Evolutionary conservation across 2,329 filamentous ascomycete species (phyloP), one percentile per base, ranked within the genome.

Genomic region (Tolypocladium ovalisporum): DNA sequence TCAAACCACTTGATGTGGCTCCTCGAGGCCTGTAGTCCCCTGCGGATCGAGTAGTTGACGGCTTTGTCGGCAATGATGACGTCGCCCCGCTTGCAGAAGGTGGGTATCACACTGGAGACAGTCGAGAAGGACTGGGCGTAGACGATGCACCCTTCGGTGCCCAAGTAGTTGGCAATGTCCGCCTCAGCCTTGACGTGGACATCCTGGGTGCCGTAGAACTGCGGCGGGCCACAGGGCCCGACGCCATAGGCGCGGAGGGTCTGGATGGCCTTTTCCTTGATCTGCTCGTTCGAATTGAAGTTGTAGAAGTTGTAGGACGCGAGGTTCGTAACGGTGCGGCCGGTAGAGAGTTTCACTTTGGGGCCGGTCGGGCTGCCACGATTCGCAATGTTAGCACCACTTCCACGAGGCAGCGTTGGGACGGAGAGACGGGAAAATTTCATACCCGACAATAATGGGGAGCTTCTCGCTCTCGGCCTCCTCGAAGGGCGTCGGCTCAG

Each of bases 251-350:
- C 96, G 59, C 93, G 89, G 42, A 99, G 82, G 0, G 92, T 95
- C 71, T 93, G 87, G 61, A 99, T 91, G 1, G 93, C 94, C 72
- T 96, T 95, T 65, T 97, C 91, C 68, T 96, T 96, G 66, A 99
- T 86, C 39, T 86, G 83, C 61, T 97, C 93, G 70, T 96, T 97
- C 56, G 85, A 84, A 62, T 95, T 90, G 72, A 99, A 91, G 76
- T 99, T 97, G 79, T 96, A 97, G 73, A 94, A 96, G 73, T 99
- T 99, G 76, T 91, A 94, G 1, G 90, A 95, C 40, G 90, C 93
- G 62, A 99, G 86, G 70, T 99, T 99, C 58, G 83, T 90, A 29
- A 97, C 94, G 22, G 89, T 96, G 63, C 90, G 88, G 66, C 94
- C 94, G 71, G 87, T 96, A 53, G 85, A 79, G 57, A 99, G 83